phyloP scores from a whole-genome alignment of 1,284 basidiomycete species.

The Leccinum subspadiceum region DNA sequence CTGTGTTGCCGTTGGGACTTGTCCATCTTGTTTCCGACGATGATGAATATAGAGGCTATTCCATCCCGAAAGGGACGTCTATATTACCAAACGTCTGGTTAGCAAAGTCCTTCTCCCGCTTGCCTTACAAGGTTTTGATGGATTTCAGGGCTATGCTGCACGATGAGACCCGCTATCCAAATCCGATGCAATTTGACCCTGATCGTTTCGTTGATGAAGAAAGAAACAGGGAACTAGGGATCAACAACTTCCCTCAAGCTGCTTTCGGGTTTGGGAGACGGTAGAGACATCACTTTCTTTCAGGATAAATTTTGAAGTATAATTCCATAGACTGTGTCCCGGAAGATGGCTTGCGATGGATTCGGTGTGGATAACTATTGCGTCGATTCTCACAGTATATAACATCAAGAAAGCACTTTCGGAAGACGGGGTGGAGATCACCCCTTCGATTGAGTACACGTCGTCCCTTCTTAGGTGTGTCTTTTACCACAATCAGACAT shows the following conservation, averaged over 20 bases:
- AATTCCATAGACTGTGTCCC: constrained; percentile 40
- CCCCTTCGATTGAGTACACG: constrained; percentile 40
- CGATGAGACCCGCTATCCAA: constrained; percentile 23
- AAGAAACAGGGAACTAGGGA: constrained; percentile 23
- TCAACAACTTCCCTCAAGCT: constrained; percentile 30
- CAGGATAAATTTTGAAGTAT: background rate
- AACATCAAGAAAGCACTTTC: constrained; percentile 41
- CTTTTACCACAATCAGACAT: background rate
- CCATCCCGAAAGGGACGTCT: constrained; percentile 43
- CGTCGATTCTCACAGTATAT: constrained; percentile 44
- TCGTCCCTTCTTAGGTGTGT: constrained; percentile 44
- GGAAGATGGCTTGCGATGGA: constrained; percentile 47
- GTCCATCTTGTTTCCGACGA: constrained; percentile 39
- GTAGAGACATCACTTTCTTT: constrained; percentile 24
- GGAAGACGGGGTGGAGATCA: constrained; percentile 40
- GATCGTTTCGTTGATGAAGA: constrained; percentile 23
- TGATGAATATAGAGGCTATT: constrained; percentile 43
- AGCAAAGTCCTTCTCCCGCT: constrained; percentile 5
- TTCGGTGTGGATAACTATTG: constrained; percentile 47
- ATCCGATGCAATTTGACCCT: constrained; percentile 24
- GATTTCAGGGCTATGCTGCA: constrained; percentile 28
- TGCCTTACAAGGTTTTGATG: constrained; percentile 3
- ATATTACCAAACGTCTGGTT: constrained; percentile 45
- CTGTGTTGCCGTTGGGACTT: constrained; percentile 41
- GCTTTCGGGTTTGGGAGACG: constrained; percentile 45